Evolutionary conservation across 306 rosid species (phyloP).

Genomic region (Sicyos baderoa): DNA sequence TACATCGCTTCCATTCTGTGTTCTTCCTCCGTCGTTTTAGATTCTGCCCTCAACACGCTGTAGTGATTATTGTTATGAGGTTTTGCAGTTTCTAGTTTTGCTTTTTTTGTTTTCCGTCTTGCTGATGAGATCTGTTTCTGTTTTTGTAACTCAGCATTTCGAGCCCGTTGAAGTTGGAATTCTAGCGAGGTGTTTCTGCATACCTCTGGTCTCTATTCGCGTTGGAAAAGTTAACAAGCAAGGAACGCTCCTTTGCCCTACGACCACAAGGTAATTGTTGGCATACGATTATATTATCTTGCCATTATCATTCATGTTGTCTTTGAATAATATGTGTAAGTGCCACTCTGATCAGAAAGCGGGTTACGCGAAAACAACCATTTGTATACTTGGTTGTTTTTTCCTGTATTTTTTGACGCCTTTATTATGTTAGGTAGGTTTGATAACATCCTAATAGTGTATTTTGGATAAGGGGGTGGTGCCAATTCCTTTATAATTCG

Average conservation of each 20-base stretch:
- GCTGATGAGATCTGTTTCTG: slow-evolving; percentile 3
- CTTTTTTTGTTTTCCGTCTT: slow-evolving; percentile 4
- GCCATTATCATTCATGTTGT: no score
- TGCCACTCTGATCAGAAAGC: neutral
- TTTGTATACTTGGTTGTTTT: neutral
- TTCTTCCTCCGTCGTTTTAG: neutral
- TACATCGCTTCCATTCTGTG: slow-evolving; percentile 3
- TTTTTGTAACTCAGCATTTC: slow-evolving; percentile 52
- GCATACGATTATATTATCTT: slow-evolving; percentile 5
- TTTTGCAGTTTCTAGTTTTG: slow-evolving; percentile 2
- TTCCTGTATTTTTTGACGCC: neutral
- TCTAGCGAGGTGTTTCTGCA: slow-evolving; percentile 93
- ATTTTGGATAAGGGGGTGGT: no score
- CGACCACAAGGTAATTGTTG: slow-evolving; percentile 52
- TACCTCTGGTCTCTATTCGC: slow-evolving; percentile 89
- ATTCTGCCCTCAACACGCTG: neutral
- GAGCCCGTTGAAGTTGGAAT: slow-evolving; percentile 93
- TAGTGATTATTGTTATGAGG: neutral
- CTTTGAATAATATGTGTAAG: neutral
- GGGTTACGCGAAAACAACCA: neutral
- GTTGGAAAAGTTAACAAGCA: slow-evolving; percentile 75
- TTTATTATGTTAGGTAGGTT: no score
- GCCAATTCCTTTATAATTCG: neutral
- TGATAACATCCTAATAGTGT: no score
- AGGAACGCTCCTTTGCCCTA: slow-evolving; percentile 59